phyloP scores from a whole-genome alignment of 768 basidiomycete species.

The Neoboletus brunneissimus region DNA sequence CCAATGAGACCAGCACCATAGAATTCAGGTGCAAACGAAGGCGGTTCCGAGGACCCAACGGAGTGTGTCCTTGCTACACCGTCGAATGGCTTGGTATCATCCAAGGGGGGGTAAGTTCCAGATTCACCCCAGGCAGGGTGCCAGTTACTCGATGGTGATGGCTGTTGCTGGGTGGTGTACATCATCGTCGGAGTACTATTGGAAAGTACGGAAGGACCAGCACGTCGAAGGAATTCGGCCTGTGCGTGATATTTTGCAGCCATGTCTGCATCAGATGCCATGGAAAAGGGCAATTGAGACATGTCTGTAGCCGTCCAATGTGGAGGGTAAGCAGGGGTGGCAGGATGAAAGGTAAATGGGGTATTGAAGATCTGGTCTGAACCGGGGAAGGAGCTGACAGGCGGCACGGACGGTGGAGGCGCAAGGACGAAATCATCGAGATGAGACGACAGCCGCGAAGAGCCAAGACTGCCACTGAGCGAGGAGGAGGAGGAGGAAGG shows the following conservation, averaged over 20 bases:
- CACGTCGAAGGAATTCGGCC: constrained; percentile 42
- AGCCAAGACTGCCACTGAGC: constrained; percentile 10
- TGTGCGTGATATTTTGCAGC: constrained; percentile 47
- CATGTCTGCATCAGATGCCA: constrained; percentile 38
- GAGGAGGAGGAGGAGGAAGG: constrained; percentile 33
- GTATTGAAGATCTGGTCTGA: constrained; percentile 32
- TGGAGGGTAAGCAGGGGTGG: constrained; percentile 15
- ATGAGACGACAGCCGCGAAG: constrained; percentile 31
- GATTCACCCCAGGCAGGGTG: constrained; percentile 28
- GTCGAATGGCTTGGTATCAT: constrained; percentile 31
- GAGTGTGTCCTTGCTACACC: constrained; percentile 19
- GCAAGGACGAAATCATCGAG: constrained; percentile 44
- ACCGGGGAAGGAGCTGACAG: constrained; percentile 25
- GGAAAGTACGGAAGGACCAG: constrained; percentile 19
- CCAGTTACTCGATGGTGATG: constrained; percentile 18
- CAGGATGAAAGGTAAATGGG: constrained; percentile 31
- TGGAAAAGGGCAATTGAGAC: constrained; percentile 18
- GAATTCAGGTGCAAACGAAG: constrained; percentile 21
- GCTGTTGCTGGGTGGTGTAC: constrained; percentile 21
- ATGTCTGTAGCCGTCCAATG: constrained; percentile 22
- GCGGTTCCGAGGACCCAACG: constrained; percentile 19
- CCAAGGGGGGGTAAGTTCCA: constrained; percentile 21
- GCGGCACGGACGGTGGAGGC: constrained; percentile 34
- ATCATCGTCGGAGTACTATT: constrained; percentile 5
- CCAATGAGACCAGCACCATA: constrained; percentile 21